These are phyloP conservation scores for Mycena sanguinolenta DNA, from an alignment of 768 basidiomycete species.

Conservation along the genomic window DNA sequence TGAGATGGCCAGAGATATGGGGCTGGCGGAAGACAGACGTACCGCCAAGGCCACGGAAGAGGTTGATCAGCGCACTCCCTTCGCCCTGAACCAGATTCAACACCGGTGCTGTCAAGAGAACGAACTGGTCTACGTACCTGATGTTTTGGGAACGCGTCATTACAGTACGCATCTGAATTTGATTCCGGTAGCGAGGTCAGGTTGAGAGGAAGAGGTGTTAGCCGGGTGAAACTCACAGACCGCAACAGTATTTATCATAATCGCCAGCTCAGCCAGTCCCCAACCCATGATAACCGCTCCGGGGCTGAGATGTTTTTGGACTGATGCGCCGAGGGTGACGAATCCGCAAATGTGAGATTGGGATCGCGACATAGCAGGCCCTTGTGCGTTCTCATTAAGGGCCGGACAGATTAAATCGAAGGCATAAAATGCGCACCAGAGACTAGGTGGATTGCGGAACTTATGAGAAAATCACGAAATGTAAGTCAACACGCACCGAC, in stretches of 20 bases:
- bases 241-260: constrained; percentile 61
- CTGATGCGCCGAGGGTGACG: constrained; percentile 62
- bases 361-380: constrained; percentile 66
- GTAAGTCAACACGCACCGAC: constrained; percentile 39
- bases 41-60: constrained; percentile 65
- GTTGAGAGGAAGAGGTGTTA: neutral
- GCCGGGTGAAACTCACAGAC: constrained; percentile 39
- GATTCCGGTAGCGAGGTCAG: no score
- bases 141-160: constrained; percentile 58
- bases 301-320: constrained; percentile 61
- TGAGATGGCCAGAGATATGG: no score
- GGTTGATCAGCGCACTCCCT: constrained; percentile 72
- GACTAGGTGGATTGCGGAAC: no score
- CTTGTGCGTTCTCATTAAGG: constrained; percentile 46
- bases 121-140: no score
- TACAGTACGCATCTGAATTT: constrained; percentile 52
- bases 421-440: constrained; percentile 53
- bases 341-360: constrained; percentile 68
- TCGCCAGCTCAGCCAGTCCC: constrained; percentile 60
- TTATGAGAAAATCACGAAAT: neutral
- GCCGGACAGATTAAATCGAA: neutral
- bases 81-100: no score
- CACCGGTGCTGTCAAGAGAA: no score
- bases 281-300: constrained; percentile 70
- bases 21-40: no score